These are phyloP conservation scores for Calocybe gambosa DNA, from an alignment of 1,284 basidiomycete genomes.

Conservation along the genomic window DNA sequence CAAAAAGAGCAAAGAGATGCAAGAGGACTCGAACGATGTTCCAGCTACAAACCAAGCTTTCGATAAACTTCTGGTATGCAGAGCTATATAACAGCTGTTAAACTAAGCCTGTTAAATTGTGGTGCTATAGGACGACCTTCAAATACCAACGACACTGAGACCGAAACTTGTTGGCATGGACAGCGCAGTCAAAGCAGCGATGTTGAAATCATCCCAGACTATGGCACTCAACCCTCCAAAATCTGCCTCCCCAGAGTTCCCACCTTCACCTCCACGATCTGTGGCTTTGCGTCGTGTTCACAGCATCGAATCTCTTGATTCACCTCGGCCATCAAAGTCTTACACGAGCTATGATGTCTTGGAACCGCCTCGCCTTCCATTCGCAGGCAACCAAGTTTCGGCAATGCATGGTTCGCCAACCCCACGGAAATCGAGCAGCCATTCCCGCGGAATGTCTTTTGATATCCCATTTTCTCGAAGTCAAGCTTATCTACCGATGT, in stretches of 20 bases:
- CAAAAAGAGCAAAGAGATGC: slow-evolving; percentile 29
- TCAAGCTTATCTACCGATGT: slow-evolving; percentile 38
- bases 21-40: slow-evolving; percentile 28
- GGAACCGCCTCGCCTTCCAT: slow-evolving; percentile 32
- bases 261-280: slow-evolving; percentile 32
- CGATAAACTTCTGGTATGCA: slow-evolving; percentile 61
- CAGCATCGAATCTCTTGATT: slow-evolving; percentile 63
- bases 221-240: slow-evolving; percentile 44
- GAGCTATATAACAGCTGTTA: not conserved
- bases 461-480: slow-evolving; percentile 46
- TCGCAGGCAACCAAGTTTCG: slow-evolving; percentile 30
- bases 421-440: slow-evolving; percentile 41
- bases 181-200: slow-evolving; percentile 79
- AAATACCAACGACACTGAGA: slow-evolving; percentile 72
- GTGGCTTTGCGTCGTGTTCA: slow-evolving; percentile 51
- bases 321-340: slow-evolving; percentile 37
- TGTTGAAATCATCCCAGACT: slow-evolving; percentile 78
- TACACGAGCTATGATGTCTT: slow-evolving; percentile 32
- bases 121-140: slow-evolving; percentile 64
- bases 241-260: slow-evolving; percentile 25
- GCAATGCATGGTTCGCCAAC: slow-evolving; percentile 35
- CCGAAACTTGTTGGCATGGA: slow-evolving; percentile 77
- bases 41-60: slow-evolving; percentile 56
- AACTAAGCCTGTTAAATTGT: not conserved
- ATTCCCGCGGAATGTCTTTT: slow-evolving; percentile 49